Percentiles rank a stretch among this genome's conserved stretches.
Evolutionary conservation across 2,329 filamentous ascomycete genomes (phyloP).

Genomic region (Colletotrichum sidae): DNA sequence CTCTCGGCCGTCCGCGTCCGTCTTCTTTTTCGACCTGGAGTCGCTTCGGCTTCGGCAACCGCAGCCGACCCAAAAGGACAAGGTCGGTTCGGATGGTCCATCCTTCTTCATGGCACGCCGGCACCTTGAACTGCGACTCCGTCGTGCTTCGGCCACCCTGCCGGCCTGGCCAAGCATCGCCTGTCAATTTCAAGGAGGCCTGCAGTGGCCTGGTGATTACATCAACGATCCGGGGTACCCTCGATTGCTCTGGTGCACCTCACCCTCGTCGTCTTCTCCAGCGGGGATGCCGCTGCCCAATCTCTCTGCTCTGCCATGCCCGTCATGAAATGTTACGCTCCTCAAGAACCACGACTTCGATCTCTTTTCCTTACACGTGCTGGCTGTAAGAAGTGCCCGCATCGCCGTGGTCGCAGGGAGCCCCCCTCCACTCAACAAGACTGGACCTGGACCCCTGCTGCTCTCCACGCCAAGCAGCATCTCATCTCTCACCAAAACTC

Average conservation of each 20-base stretch:
- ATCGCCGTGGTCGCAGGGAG: conserved; percentile 25
- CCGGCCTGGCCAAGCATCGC: conserved; percentile 29
- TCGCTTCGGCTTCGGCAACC: conserved; percentile 10
- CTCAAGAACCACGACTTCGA: conserved; percentile 2
- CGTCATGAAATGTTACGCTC: conserved; percentile 5
- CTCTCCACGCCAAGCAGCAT: conserved; percentile 23
- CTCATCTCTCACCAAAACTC: conserved; percentile 30
- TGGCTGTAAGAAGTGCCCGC: conserved; percentile 24
- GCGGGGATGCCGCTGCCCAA: conserved; percentile 21
- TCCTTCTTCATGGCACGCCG: background rate
- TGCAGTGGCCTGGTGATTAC: conserved; percentile 33
- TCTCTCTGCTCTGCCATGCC: conserved; percentile 16
- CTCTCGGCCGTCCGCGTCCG: background rate
- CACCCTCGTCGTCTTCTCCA: conserved; percentile 7
- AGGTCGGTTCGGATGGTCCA: background rate
- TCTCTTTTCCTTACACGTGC: conserved; percentile 27
- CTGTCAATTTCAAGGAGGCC: conserved; percentile 25
- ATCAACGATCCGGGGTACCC: conserved; percentile 37
- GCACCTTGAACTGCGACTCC: conserved; percentile 3
- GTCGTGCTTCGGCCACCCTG: conserved; percentile 25
- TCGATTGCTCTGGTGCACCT: conserved; percentile 31
- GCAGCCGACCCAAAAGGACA: conserved; percentile 5
- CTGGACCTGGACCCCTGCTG: conserved; percentile 7
- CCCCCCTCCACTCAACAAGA: conserved; percentile 19
- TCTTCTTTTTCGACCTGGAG: conserved; percentile 13